Evolutionary conservation across 2,329 filamentous ascomycete genomes (phyloP).

Genomic region (Fusarium fujikuroi): DNA sequence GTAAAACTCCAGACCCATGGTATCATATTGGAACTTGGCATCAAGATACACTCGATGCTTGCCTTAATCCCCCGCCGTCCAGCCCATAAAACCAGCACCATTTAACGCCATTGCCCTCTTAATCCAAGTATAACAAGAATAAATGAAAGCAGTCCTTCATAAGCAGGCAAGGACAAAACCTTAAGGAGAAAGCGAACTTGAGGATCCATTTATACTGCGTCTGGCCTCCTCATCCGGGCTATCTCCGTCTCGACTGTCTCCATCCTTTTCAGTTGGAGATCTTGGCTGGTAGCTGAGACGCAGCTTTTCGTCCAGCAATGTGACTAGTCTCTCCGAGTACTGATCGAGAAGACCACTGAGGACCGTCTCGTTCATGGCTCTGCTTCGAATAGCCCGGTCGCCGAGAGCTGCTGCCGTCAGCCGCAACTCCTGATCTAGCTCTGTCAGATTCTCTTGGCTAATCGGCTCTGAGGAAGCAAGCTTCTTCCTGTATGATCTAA

Average conservation of each 20-base stretch:
- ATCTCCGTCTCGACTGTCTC: slow-evolving; percentile 40
- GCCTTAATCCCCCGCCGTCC: slow-evolving; percentile 29
- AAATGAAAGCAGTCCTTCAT: slow-evolving; percentile 18
- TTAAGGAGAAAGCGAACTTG: slow-evolving; percentile 50
- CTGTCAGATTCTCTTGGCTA: slow-evolving; percentile 66
- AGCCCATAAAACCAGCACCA: slow-evolving; percentile 24
- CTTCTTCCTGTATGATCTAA: slow-evolving; percentile 72
- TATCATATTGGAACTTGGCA: slow-evolving; percentile 50
- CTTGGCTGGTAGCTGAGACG: slow-evolving; percentile 56
- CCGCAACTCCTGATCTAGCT: slow-evolving; percentile 72
- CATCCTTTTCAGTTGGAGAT: slow-evolving; percentile 42
- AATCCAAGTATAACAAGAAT: slow-evolving; percentile 2
- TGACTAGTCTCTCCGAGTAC: slow-evolving; percentile 78
- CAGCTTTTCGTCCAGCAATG: slow-evolving; percentile 78
- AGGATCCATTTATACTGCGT: slow-evolving; percentile 50
- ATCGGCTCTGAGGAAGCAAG: slow-evolving; percentile 67
- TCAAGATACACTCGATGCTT: slow-evolving; percentile 32
- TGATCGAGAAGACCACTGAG: slow-evolving; percentile 76
- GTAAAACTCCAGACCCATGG: slow-evolving; percentile 48
- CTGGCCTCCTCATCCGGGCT: slow-evolving; percentile 46
- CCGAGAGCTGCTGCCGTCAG: slow-evolving; percentile 70
- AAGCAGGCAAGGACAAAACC: slow-evolving; percentile 25
- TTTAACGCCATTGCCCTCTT: slow-evolving; percentile 35
- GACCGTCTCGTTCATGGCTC: slow-evolving; percentile 66
- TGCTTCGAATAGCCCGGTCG: slow-evolving; percentile 64